These are phyloP conservation scores for Fusarium illudens DNA, from an alignment of 2,329 filamentous ascomycete genomes.

Conservation along the genomic window DNA sequence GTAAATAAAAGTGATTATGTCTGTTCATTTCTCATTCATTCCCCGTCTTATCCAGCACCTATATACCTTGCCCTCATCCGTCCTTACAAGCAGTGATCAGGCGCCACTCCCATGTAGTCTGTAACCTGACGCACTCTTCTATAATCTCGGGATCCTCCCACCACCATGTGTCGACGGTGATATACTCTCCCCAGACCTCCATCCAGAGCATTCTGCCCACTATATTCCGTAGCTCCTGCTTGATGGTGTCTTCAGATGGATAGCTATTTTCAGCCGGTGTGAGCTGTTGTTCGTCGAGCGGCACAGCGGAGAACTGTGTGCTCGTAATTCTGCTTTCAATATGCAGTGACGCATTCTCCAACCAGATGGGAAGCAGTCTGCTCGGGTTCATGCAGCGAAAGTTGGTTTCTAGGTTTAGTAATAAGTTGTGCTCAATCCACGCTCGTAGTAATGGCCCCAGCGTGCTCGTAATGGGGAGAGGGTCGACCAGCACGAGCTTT, in stretches of 20 bases:
- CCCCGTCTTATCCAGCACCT: background rate
- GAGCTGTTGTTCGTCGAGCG: conserved; percentile 32
- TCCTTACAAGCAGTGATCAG: conserved; percentile 64
- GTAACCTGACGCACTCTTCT: conserved; percentile 61
- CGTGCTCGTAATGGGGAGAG: conserved; percentile 62
- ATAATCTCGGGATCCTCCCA: conserved; percentile 65
- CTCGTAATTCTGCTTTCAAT: conserved; percentile 55
- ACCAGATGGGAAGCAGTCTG: conserved; percentile 65
- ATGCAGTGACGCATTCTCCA: conserved; percentile 62
- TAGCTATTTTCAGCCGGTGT: conserved; percentile 24
- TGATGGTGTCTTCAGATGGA: conserved; percentile 43
- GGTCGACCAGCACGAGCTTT: conserved; percentile 69
- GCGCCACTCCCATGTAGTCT: conserved; percentile 67
- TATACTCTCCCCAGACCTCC: conserved; percentile 65
- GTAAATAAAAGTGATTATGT: background rate
- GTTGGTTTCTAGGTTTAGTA: conserved; percentile 65
- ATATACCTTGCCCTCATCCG: background rate
- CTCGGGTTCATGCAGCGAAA: conserved; percentile 69
- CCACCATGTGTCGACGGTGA: conserved; percentile 64
- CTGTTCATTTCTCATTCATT: background rate
- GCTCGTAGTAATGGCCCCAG: conserved; percentile 64
- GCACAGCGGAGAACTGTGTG: conserved; percentile 56
- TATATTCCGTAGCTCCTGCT: conserved; percentile 58
- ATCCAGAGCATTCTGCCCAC: conserved; percentile 67
- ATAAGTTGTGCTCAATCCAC: conserved; percentile 70